Conservation (phyloP, 2,329 filamentous ascomycete genomes). For the Trichoderma endophyticum region DNA sequence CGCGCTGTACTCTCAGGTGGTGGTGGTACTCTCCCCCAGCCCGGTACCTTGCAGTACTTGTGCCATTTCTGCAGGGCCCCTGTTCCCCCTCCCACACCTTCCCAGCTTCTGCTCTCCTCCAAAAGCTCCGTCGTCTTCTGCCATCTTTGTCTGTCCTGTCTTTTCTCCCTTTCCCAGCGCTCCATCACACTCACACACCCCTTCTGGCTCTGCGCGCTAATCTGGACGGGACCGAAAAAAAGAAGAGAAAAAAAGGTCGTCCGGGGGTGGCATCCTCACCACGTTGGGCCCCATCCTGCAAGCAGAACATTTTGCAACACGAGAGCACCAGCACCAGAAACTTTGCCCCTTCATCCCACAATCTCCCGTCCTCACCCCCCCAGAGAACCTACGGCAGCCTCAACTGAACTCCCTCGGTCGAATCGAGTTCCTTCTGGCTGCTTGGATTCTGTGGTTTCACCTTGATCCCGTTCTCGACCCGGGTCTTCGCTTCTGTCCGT, state of each 20-base stretch:
- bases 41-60: slow-evolving; percentile 14
- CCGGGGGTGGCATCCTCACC: slow-evolving; percentile 9
- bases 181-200: slow-evolving; percentile 1
- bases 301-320: slow-evolving; percentile 10
- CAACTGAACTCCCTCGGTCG: background rate
- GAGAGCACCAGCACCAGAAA: background rate
- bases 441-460: slow-evolving; percentile 2
- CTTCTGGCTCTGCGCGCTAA: slow-evolving; percentile 16
- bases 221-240: background rate
- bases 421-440: background rate
- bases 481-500: background rate
- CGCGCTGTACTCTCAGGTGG: background rate
- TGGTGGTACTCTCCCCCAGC: background rate
- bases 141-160: background rate
- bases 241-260: background rate
- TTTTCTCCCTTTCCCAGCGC: background rate
- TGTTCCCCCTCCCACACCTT: slow-evolving; percentile 9
- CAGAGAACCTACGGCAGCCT: background rate
- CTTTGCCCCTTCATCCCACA: slow-evolving; percentile 9
- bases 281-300: background rate
- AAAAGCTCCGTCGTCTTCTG: background rate
- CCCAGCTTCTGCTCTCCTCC: slow-evolving; percentile 3
- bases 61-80: background rate
- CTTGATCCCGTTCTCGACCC: background rate
- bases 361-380: background rate